Evolutionary conservation across 2,329 filamentous ascomycete genomes (phyloP).

Genomic region (Ophiostoma novo-ulmi): DNA sequence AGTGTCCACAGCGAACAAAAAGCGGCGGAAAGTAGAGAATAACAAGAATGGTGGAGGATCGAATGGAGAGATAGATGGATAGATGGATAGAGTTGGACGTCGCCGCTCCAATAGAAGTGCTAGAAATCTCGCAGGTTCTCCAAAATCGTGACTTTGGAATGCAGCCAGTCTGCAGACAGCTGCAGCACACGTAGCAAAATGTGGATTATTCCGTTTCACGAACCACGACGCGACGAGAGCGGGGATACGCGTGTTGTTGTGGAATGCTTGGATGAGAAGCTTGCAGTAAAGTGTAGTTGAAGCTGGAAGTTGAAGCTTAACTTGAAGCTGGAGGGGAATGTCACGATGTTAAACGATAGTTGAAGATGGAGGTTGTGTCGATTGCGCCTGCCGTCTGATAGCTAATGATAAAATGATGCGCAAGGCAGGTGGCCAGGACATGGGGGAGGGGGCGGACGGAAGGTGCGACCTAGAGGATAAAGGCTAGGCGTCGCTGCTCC

Average conservation of each 20-base stretch:
- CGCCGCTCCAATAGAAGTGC: constrained; percentile 1
- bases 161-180: constrained; percentile 2
- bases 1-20: constrained; percentile 3
- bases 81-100: background rate
- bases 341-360: background rate
- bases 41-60: constrained; percentile 10
- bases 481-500: background rate
- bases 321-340: background rate
- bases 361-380: background rate
- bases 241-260: constrained; percentile 5
- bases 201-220: constrained; percentile 8
- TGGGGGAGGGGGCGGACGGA: constrained; percentile 8
- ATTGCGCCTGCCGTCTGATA: constrained; percentile 11
- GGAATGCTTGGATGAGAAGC: background rate
- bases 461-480: background rate
- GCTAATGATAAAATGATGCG: background rate
- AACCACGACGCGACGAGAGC: constrained; percentile 14
- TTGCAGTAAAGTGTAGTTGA: background rate
- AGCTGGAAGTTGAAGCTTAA: background rate
- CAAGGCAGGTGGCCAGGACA: constrained; percentile 8
- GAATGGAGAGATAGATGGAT: background rate
- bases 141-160: constrained; percentile 8
- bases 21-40: background rate
- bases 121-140: background rate
- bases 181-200: constrained; percentile 12